Base-by-base conservation (phyloP, 305 asterid species). In the Fraxinus baroniana region DNA sequence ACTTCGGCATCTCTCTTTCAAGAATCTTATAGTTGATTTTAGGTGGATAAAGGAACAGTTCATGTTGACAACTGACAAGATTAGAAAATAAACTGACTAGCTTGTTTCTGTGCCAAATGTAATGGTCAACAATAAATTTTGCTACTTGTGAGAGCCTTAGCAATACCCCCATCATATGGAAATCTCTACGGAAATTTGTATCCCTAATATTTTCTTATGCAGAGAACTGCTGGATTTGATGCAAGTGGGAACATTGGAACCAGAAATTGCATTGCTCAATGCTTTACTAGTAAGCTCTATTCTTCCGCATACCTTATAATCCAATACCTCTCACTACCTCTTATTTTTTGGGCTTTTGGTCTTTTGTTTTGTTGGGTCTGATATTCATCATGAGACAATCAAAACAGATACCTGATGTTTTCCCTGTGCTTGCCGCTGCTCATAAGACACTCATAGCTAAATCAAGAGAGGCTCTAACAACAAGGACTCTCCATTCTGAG, bases 341-440 rank as follows among this genome's bases (percentile, higher is more conserved):
- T 33, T 26, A 24, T 36, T 30, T 39, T n/a, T 80, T 79, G 72
- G 18, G 17, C 41, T 76, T 66, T 13, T 17, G 32, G 76, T 79
- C 8, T 74, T 5, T 72, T 8, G 9, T 66, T 70, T 81, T 30
- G 49, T n/a, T 33, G 18, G 39, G 30, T 12, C 26, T 83, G 64
- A 22, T 79, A 44, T 79, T 36, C 72, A 36, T 80, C 22, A 7
- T 5, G 30, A 78, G 4, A 57, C 22, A n/a, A 46, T 80, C 74
- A 82, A 57, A 78, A 72, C 90, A 94, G 98, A 89, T 94, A 81
- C 98, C 98, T 1, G 93, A 92, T 75, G 93, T 91, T 55, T 94
- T 93, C 89, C 99, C 99, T 46, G 79, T 96, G 87, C 93, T 93
- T 74, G 97, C 93, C 41, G 97, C 99, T 85, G 98, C 98, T 24